Evolutionary conservation across 1,139 yeast genomes (phyloP).

Genomic region (Pichia cactophila): DNA sequence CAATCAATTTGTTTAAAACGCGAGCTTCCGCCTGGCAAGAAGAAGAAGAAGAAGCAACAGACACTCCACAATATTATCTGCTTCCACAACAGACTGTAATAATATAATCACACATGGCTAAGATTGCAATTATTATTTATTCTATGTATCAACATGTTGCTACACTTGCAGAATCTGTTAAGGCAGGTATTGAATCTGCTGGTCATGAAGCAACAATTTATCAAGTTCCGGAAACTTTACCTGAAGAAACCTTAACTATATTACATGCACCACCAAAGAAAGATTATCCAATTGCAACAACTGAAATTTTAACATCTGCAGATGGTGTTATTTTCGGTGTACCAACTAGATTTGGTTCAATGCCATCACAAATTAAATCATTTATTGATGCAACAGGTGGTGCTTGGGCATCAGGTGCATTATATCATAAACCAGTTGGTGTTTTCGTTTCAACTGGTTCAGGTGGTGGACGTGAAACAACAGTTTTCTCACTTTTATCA

Average conservation of each 20-base stretch:
- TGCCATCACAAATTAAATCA: slow-evolving; percentile 40
- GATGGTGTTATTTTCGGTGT: slow-evolving; percentile 45
- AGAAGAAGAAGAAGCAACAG: too few species aligned
- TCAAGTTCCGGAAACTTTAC: slow-evolving; percentile 46
- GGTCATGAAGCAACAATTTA: slow-evolving; percentile 37
- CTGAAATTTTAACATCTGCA: slow-evolving; percentile 33
- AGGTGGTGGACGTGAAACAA: slow-evolving; percentile 43
- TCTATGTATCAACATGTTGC: slow-evolving; percentile 45
- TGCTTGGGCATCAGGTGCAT: slow-evolving; percentile 44
- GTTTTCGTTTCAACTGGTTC: slow-evolving; percentile 41
- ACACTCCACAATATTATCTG: not conserved
- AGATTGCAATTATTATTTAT: slow-evolving; percentile 35
- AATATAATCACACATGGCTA: slow-evolving; percentile 12
- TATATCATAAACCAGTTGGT: slow-evolving; percentile 42
- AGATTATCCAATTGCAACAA: slow-evolving; percentile 34
- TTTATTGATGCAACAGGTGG: slow-evolving; percentile 43
- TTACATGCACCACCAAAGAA: slow-evolving; percentile 41
- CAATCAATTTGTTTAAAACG: not conserved
- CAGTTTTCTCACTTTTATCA: slow-evolving; percentile 33
- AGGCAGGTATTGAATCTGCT: slow-evolving; percentile 35
- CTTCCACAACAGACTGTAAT: not conserved
- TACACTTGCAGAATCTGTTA: slow-evolving; percentile 35
- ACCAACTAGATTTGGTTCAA: slow-evolving; percentile 44
- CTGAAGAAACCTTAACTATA: slow-evolving; percentile 33
- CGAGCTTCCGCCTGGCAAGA: too few species aligned